Evolutionary conservation across 1,284 basidiomycete genomes (phyloP), one percentile per base, ranked within the genome.

Genomic region (Ceratobasidium sp.): DNA sequence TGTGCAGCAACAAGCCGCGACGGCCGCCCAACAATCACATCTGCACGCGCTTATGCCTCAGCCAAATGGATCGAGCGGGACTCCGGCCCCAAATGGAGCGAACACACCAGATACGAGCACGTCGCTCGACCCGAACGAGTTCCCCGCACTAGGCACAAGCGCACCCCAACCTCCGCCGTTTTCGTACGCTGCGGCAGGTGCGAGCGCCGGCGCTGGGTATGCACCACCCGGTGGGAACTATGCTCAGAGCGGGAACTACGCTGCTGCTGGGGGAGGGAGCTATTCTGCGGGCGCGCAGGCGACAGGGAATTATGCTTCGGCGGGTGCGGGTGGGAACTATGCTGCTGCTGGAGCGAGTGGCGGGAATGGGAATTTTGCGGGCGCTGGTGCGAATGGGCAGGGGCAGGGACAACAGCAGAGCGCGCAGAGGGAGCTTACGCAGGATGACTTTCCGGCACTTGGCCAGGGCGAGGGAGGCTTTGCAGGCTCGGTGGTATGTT

Each of bases 121-220:
- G 72, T 90, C 88, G n/a, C 87, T 94, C 64, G 92, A 94, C 83
- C 91, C 88, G 43, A 94, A 91, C 78, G 92, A 94, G 81, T 94
- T 94, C 78, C 92, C 92, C 13, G 92, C 91, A 30, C 85, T 94
- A 13, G 91, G 92, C 54, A 89, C 91, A 63, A 75, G 73, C 3
- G 73, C 78, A 67, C 30, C 74, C 82, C 77, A 16, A 82, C 83
- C 18, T 77, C 83, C 57, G 80, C 83, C 49, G 80, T 76, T 41
- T 81, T 81, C 70, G 74, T 77, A 66, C 82, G 79, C 71, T 79
- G 79, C 44, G 83, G 83, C 57, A 77, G 77, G 79, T 63, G 78
- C 79, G 28, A 82, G 79, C 52, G 80, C 80, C 64, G 84, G 78
- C 49, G 80, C 80, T 66, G 84, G 78, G 74, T 87, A 87, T 76